A percentile compares a stretch with the other conserved stretches of the same genome.
phyloP scores from a whole-genome alignment of 1,139 yeast species.

The Magnusiomyces magnusii region DNA sequence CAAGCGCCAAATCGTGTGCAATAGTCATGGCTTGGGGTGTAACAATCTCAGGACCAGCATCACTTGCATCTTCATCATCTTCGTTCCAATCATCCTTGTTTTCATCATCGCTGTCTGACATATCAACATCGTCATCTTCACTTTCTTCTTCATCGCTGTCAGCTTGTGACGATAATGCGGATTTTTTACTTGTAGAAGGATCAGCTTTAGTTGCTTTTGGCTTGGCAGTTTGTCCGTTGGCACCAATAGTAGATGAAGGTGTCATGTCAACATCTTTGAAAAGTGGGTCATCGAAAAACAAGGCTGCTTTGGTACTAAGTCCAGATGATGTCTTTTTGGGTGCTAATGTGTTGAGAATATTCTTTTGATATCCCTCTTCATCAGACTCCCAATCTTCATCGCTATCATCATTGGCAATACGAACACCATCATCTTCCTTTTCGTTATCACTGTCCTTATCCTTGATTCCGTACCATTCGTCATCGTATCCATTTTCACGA shows the following conservation, averaged over 20 bases:
- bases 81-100: constrained; percentile 29
- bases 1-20: constrained; percentile 92
- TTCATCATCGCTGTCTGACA: constrained; percentile 33
- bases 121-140: constrained; percentile 27
- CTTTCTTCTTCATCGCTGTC: constrained; percentile 26
- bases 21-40: constrained; percentile 97
- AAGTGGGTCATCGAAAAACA: constrained; percentile 71
- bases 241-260: constrained; percentile 33
- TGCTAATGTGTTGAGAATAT: constrained; percentile 51
- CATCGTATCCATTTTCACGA: constrained; percentile 54
- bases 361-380: constrained; percentile 67
- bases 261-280: constrained; percentile 50
- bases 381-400: constrained; percentile 36
- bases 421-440: constrained; percentile 27
- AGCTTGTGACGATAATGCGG: constrained; percentile 10
- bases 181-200: constrained; percentile 2
- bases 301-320: constrained; percentile 63
- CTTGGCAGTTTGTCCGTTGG: constrained; percentile 13
- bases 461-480: constrained; percentile 77
- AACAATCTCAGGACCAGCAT: constrained; percentile 61
- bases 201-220: constrained; percentile 2
- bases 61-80: constrained; percentile 34
- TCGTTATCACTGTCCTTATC: constrained; percentile 34
- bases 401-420: constrained; percentile 17
- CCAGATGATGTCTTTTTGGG: constrained; percentile 42